Conservation (phyloP, 169 alveolate genomes). For the Plasmodium berghei region DNA sequence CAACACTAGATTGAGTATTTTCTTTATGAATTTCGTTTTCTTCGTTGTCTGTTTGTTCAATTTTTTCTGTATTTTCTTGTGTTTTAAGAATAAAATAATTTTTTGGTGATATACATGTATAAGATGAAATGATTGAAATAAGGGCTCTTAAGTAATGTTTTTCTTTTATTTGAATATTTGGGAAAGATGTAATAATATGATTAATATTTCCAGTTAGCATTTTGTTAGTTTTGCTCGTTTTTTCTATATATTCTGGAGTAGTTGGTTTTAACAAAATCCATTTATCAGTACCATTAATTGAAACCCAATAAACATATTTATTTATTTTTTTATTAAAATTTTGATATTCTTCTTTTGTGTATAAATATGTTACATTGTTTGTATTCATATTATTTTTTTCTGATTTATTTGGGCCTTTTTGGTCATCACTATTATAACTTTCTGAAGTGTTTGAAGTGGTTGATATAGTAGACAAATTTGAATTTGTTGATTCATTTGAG, state of each 20-base stretch:
- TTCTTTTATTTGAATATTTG: conserved; percentile 55
- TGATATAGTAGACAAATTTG: background rate
- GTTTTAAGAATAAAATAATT: conserved; percentile 23
- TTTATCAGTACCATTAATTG: conserved; percentile 38
- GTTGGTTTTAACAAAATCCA: conserved; percentile 57
- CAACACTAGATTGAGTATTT: background rate
- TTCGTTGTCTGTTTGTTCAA: background rate
- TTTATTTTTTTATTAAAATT: conserved; percentile 47
- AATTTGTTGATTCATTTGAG: too few species aligned
- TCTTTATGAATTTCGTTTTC: background rate
- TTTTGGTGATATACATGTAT: conserved; percentile 57
- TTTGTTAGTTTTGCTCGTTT: conserved; percentile 28
- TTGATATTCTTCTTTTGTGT: conserved; percentile 45
- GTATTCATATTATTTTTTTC: background rate
- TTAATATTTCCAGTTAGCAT: conserved; percentile 48
- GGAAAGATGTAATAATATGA: conserved; percentile 45
- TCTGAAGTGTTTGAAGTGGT: background rate
- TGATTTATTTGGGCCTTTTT: background rate
- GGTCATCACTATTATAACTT: background rate
- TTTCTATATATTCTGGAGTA: conserved; percentile 44
- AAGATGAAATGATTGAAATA: conserved; percentile 50
- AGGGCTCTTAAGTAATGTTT: conserved; percentile 62
- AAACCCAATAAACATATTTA: conserved; percentile 57
- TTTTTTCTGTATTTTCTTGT: conserved; percentile 7
- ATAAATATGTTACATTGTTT: background rate